These are phyloP conservation scores for Kuraishia borneana DNA, from an alignment of 805 yeast species.

Conservation along the genomic window DNA sequence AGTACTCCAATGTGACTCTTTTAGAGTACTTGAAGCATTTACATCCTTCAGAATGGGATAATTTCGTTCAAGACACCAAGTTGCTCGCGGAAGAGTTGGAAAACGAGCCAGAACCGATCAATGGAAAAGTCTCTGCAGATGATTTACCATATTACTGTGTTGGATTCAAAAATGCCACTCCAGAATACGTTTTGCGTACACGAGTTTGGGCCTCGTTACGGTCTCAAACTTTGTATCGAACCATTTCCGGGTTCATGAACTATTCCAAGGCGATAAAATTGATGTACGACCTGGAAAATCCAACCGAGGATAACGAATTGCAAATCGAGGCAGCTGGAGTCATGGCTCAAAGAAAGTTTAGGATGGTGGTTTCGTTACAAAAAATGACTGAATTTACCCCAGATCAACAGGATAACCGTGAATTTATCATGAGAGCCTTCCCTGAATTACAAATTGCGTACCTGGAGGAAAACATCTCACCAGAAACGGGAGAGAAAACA, in stretches of 20 bases:
- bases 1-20: slow-evolving; percentile 42
- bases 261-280: slow-evolving; percentile 63
- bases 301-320: slow-evolving; percentile 20
- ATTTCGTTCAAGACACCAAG: slow-evolving; percentile 46
- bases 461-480: slow-evolving; percentile 40
- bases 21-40: slow-evolving; percentile 45
- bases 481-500: slow-evolving; percentile 28
- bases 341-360: slow-evolving; percentile 51
- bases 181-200: slow-evolving; percentile 57
- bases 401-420: slow-evolving; percentile 49
- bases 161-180: slow-evolving; percentile 59
- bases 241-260: slow-evolving; percentile 75
- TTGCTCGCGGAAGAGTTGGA: slow-evolving; percentile 34
- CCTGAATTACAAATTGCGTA: slow-evolving; percentile 59
- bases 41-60: slow-evolving; percentile 46
- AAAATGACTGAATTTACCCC: slow-evolving; percentile 38
- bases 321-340: slow-evolving; percentile 34
- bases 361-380: slow-evolving; percentile 59
- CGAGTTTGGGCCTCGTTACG: slow-evolving; percentile 81
- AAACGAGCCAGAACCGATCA: neutral
- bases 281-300: slow-evolving; percentile 43
- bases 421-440: slow-evolving; percentile 48
- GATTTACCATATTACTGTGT: slow-evolving; percentile 60
- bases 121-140: slow-evolving; percentile 11
- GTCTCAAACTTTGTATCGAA: slow-evolving; percentile 72